phyloP scores from a whole-genome alignment of 1,284 basidiomycete species.

The Cutaneotrichosporon cyanovorans region DNA sequence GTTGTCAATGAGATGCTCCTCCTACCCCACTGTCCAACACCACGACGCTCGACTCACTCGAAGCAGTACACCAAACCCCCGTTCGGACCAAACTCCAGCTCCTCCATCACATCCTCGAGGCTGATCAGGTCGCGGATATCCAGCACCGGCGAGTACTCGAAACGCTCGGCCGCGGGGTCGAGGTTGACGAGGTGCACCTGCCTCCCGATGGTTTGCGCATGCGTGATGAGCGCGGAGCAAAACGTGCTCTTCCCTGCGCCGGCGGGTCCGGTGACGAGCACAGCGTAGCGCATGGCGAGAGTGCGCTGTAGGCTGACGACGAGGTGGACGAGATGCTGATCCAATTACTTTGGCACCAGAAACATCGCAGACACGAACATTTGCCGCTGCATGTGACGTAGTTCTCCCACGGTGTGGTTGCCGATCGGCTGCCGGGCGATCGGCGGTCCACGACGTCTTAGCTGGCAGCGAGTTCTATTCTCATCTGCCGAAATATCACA shows the following conservation, averaged over 20 bases:
- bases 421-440: too few relatives aligned
- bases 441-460: too few relatives aligned
- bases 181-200: conserved; percentile 92
- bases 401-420: too few relatives aligned
- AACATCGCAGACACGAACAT: too few relatives aligned
- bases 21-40: background rate
- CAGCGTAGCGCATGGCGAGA: conserved; percentile 74
- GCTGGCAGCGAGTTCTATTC: too few relatives aligned
- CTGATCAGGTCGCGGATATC: conserved; percentile 93
- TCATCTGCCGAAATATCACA: too few relatives aligned
- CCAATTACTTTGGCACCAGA: too few relatives aligned
- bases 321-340: too few relatives aligned
- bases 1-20: conserved; percentile 2
- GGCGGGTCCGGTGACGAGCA: conserved; percentile 66
- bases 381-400: too few relatives aligned
- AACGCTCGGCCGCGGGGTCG: conserved; percentile 90
- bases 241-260: conserved; percentile 98
- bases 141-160: conserved; percentile 86
- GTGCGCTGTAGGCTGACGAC: too few relatives aligned
- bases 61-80: conserved; percentile 98
- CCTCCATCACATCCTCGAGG: conserved; percentile 92
- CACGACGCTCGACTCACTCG: conserved; percentile 63
- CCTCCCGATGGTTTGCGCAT: conserved; percentile 74
- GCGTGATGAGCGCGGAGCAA: conserved; percentile 78
- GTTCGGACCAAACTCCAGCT: conserved; percentile 92